Evolutionary conservation across 441 rosid species (phyloP).

Genomic region (Corymbia citriodora): DNA sequence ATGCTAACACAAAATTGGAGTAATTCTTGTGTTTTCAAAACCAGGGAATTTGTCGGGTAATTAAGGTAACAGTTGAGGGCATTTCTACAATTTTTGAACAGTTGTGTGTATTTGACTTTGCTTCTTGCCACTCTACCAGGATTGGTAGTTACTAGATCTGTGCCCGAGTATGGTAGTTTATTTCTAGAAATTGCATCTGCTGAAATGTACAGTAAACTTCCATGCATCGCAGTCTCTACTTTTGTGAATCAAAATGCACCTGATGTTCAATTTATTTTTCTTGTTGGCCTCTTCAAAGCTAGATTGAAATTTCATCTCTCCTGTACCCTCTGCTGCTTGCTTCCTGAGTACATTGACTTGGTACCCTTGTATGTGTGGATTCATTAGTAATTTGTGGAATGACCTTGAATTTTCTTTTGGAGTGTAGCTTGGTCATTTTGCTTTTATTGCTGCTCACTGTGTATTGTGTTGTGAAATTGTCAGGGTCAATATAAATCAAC

Average conservation of each 20-base stretch:
- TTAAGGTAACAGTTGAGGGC: not conserved
- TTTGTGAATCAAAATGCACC: not conserved
- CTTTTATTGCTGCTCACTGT: not conserved
- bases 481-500: constrained; percentile 81
- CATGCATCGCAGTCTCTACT: not conserved
- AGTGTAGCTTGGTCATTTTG: not conserved
- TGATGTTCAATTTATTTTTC: not conserved
- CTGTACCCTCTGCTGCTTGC: not conserved
- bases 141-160: not conserved
- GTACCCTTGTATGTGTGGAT: not conserved
- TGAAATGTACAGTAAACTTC: not conserved
- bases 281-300: not conserved
- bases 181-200: not conserved
- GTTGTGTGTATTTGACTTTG: not conserved
- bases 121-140: not conserved
- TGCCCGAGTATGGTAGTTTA: not conserved
- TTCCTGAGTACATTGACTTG: not conserved
- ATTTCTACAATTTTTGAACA: not conserved
- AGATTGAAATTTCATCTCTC: not conserved
- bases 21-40: not conserved
- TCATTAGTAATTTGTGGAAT: not conserved
- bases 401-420: not conserved
- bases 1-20: not conserved
- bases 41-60: not conserved
- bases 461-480: not conserved